Evolutionary conservation across 129 eudicot species (phyloP), one percentile per base, ranked within the genome.

Genomic region (Arctium lappa): DNA sequence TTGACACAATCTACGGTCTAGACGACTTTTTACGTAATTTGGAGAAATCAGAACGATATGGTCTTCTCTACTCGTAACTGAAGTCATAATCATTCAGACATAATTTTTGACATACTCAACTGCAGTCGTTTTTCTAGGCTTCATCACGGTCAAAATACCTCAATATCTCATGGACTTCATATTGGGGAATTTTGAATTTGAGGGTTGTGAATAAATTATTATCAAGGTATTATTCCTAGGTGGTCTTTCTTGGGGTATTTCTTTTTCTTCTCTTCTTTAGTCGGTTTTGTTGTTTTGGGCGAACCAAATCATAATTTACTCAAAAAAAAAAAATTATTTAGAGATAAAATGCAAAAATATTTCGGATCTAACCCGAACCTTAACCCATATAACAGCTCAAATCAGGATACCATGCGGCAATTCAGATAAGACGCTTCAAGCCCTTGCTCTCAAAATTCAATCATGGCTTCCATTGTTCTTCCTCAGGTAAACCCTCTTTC

Each of bases 381-480:
- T 33, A 22, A 78, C 62, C 81, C 60, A 37, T 78, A 62, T 78
- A 63, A 63, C 62, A 39, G 33, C 46, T 36, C 12, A 65, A 63
- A 63, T 37, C 70, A n/a, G 10, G 10, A 22, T 10, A 9, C 44
- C 65, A 33, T 15, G 3, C 16, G 1, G 72, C 82, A 69, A 66
- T 66, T 40, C 56, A 68, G 85, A 82, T 82, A 82, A 82, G 86
- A 76, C 86, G 30, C 78, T 80, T 18, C 72, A 18, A 80, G n/a
- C 78, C 60, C 48, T 80, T 71, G 80, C 74, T 81, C 85, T 32
- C 11, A 39, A 60, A 22, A 74, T 76, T 68, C 79, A 56, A 42
- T 9, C 79, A 90, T 90, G 94, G 87, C 87, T 50, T 79, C 90
- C 80, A 86, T 65, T 53, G 83, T 88, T 85, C 91, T 90, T 29